Percentiles rank a stretch among this genome's conserved stretches.
These are phyloP conservation scores for Vishniacozyma victoriae DNA, from an alignment of 768 basidiomycete genomes.

Conservation along the genomic window DNA sequence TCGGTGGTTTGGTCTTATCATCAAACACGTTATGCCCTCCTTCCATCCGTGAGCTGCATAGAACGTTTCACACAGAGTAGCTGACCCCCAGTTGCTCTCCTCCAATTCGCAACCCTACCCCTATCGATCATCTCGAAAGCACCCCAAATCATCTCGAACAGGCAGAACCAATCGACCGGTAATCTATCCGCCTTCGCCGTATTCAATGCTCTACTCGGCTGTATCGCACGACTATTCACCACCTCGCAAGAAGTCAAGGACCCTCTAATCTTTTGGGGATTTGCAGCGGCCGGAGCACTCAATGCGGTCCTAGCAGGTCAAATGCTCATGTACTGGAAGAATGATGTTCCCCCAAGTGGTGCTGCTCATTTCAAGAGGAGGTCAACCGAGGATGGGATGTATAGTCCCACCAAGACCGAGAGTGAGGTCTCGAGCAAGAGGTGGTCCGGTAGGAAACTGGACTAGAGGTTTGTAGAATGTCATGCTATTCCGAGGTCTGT, in stretches of 20 bases:
- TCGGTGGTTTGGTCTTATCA: slow-evolving; percentile 24
- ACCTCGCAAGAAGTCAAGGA: slow-evolving; percentile 86
- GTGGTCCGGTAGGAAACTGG: slow-evolving; percentile 36
- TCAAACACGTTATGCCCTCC: slow-evolving; percentile 35
- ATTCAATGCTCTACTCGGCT: slow-evolving; percentile 76
- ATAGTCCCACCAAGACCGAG: not conserved
- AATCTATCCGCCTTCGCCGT: slow-evolving; percentile 93
- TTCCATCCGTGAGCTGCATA: slow-evolving; percentile 31
- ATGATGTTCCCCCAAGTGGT: not conserved
- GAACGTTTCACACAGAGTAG: not conserved
- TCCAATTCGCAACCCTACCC: slow-evolving; percentile 82
- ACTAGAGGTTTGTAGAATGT: slow-evolving; percentile 9
- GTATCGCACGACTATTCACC: slow-evolving; percentile 87
- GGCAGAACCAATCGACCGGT: slow-evolving; percentile 69
- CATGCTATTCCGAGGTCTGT: too few species aligned
- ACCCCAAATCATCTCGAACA: slow-evolving; percentile 85
- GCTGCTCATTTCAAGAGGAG: not conserved
- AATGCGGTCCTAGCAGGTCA: slow-evolving; percentile 80
- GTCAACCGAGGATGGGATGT: not conserved
- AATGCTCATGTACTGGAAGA: slow-evolving; percentile 61
- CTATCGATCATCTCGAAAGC: slow-evolving; percentile 87
- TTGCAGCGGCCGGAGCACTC: slow-evolving; percentile 70
- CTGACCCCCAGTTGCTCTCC: slow-evolving; percentile 53
- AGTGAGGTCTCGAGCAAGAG: not conserved
- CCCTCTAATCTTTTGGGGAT: slow-evolving; percentile 70